phyloP scores from a whole-genome alignment of 345 rosid species.

The Adansonia digitata region DNA sequence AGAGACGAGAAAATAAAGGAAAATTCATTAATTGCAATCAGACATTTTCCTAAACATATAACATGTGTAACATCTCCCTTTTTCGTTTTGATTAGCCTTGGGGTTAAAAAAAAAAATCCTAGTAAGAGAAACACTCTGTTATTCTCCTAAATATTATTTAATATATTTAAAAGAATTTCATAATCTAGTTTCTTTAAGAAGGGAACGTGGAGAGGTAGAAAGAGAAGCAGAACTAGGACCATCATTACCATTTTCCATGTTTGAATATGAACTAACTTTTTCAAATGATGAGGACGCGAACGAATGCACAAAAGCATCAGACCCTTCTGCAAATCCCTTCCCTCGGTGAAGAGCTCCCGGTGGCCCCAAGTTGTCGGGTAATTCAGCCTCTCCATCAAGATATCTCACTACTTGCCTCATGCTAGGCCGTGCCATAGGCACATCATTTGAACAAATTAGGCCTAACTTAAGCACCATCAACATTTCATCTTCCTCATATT shows the following conservation, averaged over 20 bases:
- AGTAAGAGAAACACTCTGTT: too few species aligned
- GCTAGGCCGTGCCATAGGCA: neutral
- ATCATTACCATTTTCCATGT: slow-evolving; percentile 9
- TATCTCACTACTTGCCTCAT: neutral
- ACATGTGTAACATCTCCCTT: too few species aligned
- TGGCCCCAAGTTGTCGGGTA: slow-evolving; percentile 7
- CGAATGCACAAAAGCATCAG: slow-evolving; percentile 26
- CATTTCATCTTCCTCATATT: neutral
- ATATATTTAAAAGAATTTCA: too few species aligned
- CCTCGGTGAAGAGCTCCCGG: slow-evolving; percentile 11
- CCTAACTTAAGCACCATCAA: neutral
- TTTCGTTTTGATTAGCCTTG: too few species aligned
- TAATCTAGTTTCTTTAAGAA: neutral
- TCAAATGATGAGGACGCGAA: slow-evolving; percentile 34
- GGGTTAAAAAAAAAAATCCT: too few species aligned
- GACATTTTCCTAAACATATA: neutral
- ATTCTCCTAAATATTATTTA: too few species aligned
- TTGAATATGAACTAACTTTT: slow-evolving; percentile 16
- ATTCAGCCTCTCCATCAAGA: neutral
- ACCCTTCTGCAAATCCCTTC: slow-evolving; percentile 19
- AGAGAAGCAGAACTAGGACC: slow-evolving; percentile 20
- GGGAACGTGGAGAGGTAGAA: slow-evolving; percentile 31
- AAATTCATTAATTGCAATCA: neutral
- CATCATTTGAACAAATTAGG: neutral
- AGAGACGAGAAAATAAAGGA: neutral